A percentile compares a stretch with the other conserved stretches of the same genome.
Evolutionary conservation across 2,329 filamentous ascomycete species (phyloP).

Genomic region (Verticillium dahliae): DNA sequence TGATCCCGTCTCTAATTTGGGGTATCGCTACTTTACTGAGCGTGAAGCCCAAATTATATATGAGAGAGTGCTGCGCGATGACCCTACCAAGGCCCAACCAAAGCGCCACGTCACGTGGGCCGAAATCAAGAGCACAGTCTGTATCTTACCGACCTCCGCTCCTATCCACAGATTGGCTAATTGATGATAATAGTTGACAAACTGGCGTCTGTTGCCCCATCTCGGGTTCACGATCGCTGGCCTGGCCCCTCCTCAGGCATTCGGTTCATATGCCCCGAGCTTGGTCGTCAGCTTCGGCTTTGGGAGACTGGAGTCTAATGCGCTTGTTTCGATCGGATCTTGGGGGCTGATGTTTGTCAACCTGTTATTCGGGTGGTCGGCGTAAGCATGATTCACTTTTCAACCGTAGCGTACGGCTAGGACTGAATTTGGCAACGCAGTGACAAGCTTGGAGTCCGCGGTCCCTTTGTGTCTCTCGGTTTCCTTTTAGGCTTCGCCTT

Average conservation of each 20-base stretch:
- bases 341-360: conserved; percentile 27
- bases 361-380: conserved; percentile 20
- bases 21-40: conserved; percentile 23
- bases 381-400: conserved; percentile 5
- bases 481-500: conserved; percentile 10
- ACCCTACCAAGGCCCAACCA: conserved; percentile 25
- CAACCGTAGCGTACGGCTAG: neutral
- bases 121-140: conserved; percentile 25
- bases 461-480: conserved; percentile 11
- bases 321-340: conserved; percentile 26
- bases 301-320: conserved; percentile 24
- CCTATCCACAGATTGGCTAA: neutral
- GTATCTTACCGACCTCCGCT: neutral
- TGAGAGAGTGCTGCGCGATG: conserved; percentile 23
- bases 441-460: conserved; percentile 11
- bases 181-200: conserved; percentile 20
- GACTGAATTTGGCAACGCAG: neutral
- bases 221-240: conserved; percentile 20
- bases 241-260: conserved; percentile 19
- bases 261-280: conserved; percentile 22
- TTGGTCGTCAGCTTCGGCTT: conserved; percentile 27
- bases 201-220: conserved; percentile 28
- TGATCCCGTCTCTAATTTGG: conserved; percentile 22
- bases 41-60: conserved; percentile 25
- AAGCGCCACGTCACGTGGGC: conserved; percentile 21